Conservation (phyloP, 2,329 filamentous ascomycete genomes). For the Colletotrichum plurivorum region DNA sequence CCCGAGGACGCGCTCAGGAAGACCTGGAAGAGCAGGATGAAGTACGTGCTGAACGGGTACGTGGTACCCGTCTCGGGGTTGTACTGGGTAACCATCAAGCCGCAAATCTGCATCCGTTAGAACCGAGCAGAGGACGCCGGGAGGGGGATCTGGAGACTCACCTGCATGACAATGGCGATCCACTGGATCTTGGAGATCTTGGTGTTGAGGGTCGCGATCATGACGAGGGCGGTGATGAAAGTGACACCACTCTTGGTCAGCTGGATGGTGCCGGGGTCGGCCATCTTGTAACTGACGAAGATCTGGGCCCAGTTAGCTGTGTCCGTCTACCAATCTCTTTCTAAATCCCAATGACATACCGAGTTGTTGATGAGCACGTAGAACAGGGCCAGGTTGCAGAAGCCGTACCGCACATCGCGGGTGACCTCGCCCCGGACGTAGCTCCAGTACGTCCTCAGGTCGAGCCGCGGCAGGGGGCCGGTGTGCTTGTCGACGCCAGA, state of each 20-base stretch:
- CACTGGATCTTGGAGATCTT: constrained; percentile 49
- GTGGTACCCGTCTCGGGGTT: constrained; percentile 46
- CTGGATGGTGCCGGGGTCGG: constrained; percentile 51
- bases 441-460: constrained; percentile 40
- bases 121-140: background rate
- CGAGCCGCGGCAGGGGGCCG: constrained; percentile 29
- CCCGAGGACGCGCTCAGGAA: constrained; percentile 50
- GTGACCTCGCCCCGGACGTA: constrained; percentile 46
- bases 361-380: constrained; percentile 53
- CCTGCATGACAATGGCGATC: constrained; percentile 51
- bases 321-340: background rate
- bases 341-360: constrained; percentile 34
- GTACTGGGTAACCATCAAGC: constrained; percentile 50
- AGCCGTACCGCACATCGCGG: constrained; percentile 48
- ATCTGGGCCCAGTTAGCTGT: constrained; percentile 44
- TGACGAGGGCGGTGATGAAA: constrained; percentile 49
- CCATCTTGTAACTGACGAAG: constrained; percentile 49
- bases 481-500: constrained; percentile 28
- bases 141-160: constrained; percentile 14
- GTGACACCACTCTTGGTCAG: constrained; percentile 50
- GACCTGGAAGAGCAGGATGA: constrained; percentile 50
- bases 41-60: constrained; percentile 48
- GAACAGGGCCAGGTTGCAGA: constrained; percentile 49
- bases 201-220: constrained; percentile 45
- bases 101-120: constrained; percentile 44